These are phyloP conservation scores for Vitis hybrid DNA, from an alignment of 177 flowering plant species.

Conservation along the genomic window DNA sequence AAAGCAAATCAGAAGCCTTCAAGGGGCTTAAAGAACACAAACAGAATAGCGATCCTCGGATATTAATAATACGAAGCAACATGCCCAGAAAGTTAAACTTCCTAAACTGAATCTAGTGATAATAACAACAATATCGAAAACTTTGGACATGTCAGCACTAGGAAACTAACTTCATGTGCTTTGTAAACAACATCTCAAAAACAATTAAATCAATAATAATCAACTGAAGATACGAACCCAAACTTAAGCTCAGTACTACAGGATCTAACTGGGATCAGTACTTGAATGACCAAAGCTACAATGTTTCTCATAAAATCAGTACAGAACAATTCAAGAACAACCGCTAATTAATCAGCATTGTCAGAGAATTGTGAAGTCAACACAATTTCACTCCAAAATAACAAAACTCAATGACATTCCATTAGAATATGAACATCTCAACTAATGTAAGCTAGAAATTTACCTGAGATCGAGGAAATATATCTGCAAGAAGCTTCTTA, in stretches of 20 bases:
- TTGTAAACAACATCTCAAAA: too few species aligned
- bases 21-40: neutral
- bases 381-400: neutral
- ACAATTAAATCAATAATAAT: too few species aligned
- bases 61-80: neutral
- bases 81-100: neutral
- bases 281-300: too few species aligned
- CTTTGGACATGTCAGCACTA: too few species aligned
- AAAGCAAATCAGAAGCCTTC: neutral
- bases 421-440: neutral
- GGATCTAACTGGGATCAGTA: too few species aligned
- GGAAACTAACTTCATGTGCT: too few species aligned
- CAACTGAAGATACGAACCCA: too few species aligned
- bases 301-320: too few species aligned
- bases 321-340: neutral
- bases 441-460: neutral
- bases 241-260: too few species aligned
- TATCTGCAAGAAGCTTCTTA: constrained; percentile 76
- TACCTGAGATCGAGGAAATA: constrained; percentile 80
- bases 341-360: neutral
- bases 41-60: neutral
- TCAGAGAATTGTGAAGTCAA: neutral
- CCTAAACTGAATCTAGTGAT: neutral
- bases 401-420: neutral
- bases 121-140: too few species aligned